Conservation (phyloP, 106 monocot species). For the Amphibolis antarctica region DNA sequence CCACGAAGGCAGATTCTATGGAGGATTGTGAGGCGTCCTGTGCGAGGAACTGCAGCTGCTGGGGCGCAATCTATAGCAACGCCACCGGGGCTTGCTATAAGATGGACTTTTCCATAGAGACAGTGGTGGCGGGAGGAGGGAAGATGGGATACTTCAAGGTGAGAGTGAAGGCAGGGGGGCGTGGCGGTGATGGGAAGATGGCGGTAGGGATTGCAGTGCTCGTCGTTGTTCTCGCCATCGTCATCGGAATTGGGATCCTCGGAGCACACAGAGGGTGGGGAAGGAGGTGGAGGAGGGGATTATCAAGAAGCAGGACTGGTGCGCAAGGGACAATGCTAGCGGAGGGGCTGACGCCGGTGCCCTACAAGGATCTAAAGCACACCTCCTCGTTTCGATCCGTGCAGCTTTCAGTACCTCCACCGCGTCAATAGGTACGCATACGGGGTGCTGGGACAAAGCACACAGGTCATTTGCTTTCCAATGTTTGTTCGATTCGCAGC, state of each 20-base stretch:
- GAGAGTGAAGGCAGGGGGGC: neutral
- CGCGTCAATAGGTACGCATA: neutral
- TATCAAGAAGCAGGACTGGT: too few species aligned
- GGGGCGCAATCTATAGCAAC: constrained; percentile 76
- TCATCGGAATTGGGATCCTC: too few species aligned
- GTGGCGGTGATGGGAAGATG: neutral
- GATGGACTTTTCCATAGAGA: constrained; percentile 58
- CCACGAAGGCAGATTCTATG: constrained; percentile 19
- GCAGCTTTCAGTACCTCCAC: neutral
- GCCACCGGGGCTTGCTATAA: constrained; percentile 41
- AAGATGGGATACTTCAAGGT: constrained; percentile 78
- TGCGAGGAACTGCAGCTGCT: constrained; percentile 65
- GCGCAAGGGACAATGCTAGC: neutral
- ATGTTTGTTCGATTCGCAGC: too few species aligned
- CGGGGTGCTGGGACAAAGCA: too few species aligned
- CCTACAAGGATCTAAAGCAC: constrained; percentile 1
- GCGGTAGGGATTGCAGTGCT: neutral
- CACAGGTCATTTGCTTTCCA: too few species aligned
- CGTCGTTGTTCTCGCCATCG: too few species aligned
- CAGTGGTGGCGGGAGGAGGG: constrained; percentile 33
- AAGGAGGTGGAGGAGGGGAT: too few species aligned
- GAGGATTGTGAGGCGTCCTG: constrained; percentile 65
- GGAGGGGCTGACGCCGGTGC: constrained; percentile 3
- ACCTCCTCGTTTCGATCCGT: constrained; percentile 3
- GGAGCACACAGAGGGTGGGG: too few species aligned